Conservation (phyloP, 805 yeast genomes). For the Ogataea degrootiae region DNA sequence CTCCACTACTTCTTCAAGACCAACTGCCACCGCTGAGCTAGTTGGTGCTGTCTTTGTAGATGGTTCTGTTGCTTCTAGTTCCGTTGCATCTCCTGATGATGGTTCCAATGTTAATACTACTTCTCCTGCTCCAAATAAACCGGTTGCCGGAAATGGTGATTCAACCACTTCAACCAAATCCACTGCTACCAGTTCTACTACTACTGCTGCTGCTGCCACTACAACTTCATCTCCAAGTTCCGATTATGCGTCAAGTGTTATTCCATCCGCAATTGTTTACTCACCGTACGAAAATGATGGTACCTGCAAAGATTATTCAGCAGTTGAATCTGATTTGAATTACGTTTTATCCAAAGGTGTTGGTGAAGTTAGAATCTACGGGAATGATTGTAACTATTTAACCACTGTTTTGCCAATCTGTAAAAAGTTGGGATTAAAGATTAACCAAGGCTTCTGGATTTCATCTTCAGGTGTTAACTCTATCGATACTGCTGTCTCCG, state of each 20-base stretch:
- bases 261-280: constrained; percentile 62
- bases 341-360: constrained; percentile 60
- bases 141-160: constrained; percentile 3
- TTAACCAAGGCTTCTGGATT: constrained; percentile 90
- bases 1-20: constrained; percentile 6
- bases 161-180: constrained; percentile 8
- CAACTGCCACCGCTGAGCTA: neutral
- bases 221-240: constrained; percentile 32
- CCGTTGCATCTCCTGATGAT: constrained; percentile 1
- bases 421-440: constrained; percentile 52
- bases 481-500: constrained; percentile 54
- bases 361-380: constrained; percentile 67
- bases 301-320: constrained; percentile 54
- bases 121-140: neutral
- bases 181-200: constrained; percentile 14
- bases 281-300: constrained; percentile 73
- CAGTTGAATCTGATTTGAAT: constrained; percentile 55
- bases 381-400: constrained; percentile 78
- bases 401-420: constrained; percentile 61
- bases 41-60: constrained; percentile 7
- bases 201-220: constrained; percentile 30
- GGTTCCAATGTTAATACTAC: neutral
- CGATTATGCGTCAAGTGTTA: constrained; percentile 23
- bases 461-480: constrained; percentile 59
- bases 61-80: neutral